phyloP scores from a whole-genome alignment of 495 filamentous ascomycete genomes.

The Cladorrhinum samala region DNA sequence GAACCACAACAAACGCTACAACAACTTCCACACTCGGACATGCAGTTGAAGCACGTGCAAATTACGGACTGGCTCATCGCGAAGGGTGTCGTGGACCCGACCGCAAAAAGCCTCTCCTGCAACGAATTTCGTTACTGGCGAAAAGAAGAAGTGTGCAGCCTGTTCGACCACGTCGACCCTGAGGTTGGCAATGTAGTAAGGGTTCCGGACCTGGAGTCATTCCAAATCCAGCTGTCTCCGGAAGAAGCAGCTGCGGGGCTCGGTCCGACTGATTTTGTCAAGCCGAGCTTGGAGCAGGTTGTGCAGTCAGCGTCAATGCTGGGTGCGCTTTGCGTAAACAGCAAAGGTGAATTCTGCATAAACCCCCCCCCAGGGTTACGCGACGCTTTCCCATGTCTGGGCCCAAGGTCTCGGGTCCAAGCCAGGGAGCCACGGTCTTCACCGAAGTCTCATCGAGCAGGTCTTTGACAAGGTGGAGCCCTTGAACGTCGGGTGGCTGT shows the following conservation, averaged over 20 bases:
- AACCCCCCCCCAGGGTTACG: neutral
- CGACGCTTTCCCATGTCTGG: slow-evolving; percentile 1
- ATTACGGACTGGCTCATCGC: too few relatives aligned
- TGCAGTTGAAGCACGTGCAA: too few relatives aligned
- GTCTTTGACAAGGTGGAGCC: neutral
- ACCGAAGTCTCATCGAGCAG: neutral
- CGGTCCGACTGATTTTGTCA: slow-evolving; percentile 2
- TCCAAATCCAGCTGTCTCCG: neutral
- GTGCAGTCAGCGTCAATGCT: neutral
- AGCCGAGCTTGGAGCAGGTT: neutral
- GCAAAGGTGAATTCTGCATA: neutral
- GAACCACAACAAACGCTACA: too few relatives aligned
- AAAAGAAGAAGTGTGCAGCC: neutral
- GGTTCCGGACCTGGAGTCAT: neutral
- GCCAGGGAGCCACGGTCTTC: neutral
- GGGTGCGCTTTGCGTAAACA: neutral
- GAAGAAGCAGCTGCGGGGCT: neutral
- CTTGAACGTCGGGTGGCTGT: neutral
- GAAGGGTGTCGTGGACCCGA: too few relatives aligned
- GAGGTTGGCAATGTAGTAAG: neutral
- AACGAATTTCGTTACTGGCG: slow-evolving; percentile 1
- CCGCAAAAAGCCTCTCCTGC: too few relatives aligned
- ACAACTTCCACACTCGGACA: too few relatives aligned
- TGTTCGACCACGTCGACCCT: neutral
- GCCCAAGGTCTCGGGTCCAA: neutral